A percentile compares a stretch with the other conserved stretches of the same genome.
Conservation (phyloP, 1,139 yeast species). For the Candida labiduridarum region DNA sequence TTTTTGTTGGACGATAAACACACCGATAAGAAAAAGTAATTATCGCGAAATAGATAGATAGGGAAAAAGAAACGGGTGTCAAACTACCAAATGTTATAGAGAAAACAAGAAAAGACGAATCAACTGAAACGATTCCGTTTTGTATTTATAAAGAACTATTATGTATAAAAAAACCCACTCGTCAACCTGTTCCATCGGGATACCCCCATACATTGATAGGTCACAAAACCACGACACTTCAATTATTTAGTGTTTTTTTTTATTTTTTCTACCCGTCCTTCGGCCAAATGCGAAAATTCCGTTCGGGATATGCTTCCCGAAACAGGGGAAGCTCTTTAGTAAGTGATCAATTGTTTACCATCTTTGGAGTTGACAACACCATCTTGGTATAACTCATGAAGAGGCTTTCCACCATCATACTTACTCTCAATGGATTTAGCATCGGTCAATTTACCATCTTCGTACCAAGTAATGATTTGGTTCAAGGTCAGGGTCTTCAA, state of each 20-base stretch:
- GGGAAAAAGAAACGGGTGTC: neutral
- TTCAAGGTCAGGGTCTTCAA: conserved; percentile 62
- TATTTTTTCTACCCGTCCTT: neutral
- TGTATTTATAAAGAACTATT: neutral
- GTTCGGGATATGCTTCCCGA: neutral
- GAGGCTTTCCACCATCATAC: conserved; percentile 51
- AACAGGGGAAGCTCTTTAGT: conserved; percentile 11
- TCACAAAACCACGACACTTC: neutral
- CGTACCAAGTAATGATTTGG: conserved; percentile 67
- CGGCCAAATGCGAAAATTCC: conserved; percentile 1
- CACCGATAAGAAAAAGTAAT: conserved; percentile 1
- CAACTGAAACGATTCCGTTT: neutral
- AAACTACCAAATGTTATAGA: neutral
- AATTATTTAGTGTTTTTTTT: neutral
- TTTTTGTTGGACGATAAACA: neutral
- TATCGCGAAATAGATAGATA: neutral
- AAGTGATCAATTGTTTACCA: conserved; percentile 47
- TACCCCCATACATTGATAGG: neutral
- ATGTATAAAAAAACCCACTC: no score
- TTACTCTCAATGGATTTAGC: conserved; percentile 55
- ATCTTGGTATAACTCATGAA: conserved; percentile 50
- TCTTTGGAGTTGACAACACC: conserved; percentile 53
- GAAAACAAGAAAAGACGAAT: neutral
- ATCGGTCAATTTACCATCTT: conserved; percentile 61
- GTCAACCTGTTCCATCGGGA: neutral